Evolutionary conservation across 345 rosid genomes (phyloP), one percentile per base, ranked within the genome.

Genomic region (Aquilaria yunnanensis): DNA sequence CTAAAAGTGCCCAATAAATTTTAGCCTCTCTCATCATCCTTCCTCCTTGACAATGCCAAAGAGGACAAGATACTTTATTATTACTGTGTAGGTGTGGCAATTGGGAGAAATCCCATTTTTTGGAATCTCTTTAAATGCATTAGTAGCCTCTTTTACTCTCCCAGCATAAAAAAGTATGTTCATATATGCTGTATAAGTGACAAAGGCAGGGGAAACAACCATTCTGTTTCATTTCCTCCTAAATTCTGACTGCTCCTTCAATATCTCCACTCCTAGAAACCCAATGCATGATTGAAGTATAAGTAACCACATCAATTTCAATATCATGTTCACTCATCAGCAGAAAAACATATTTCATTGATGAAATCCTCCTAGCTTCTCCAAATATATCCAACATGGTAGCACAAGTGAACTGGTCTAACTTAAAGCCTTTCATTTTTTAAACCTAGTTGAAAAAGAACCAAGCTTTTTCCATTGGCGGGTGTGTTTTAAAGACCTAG

Each of bases 401-500:
- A 37, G 98, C 87, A 84, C 74, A 85, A 14, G 96, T 89, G 78
- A 84, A 92, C 52, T 81, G 96, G 63, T 92, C 96, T 67, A 86
- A 96, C 72, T 87, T 92, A 55, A 92, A 89, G 30, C 81, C 81
- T 57, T 64, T 78, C 51, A 80, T 31, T 32, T 47, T 56, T 9
- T 85, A 60, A 30, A 78, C 96, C 96, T 95, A 89, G 70, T 83
- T 78, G 83, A 89, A 89, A 67, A 92, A 89, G 32, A 89, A 81
- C 96, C 98, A 89, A 0, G 96, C 86, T 50, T 92, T 92, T 70
- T 92, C 83, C 96, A 89, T 85, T 2, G 98, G 98, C 4, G 98
- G 98, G 51, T 89, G 96, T 56, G 96, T 51, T 79, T 92, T 92
- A 54, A 92, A 76, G 10, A 87, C 80, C 55, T 80, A 87, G 67